A percentile compares a stretch with the other conserved stretches of the same genome.
phyloP scores from a whole-genome alignment of 345 rosid genomes.

The Populus pruinosa region DNA sequence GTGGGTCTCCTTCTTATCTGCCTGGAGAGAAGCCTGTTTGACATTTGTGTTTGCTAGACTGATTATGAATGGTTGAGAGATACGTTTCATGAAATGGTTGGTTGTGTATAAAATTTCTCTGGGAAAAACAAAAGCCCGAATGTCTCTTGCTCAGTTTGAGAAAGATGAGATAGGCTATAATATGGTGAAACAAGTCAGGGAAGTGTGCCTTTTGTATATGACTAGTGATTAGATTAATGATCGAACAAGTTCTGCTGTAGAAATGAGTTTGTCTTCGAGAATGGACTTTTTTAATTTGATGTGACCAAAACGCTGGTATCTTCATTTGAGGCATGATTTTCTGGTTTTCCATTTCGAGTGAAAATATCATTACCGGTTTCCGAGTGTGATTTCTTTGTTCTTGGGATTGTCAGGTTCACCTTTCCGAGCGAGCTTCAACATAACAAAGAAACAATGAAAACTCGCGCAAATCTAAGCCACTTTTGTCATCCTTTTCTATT shows the following conservation, averaged over 20 bases:
- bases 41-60: slow-evolving; percentile 18
- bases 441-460: not conserved
- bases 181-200: slow-evolving; percentile 15
- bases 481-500: not conserved
- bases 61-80: slow-evolving; percentile 32
- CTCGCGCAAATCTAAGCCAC: not conserved
- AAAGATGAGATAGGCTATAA: slow-evolving; percentile 9
- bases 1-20: slow-evolving; percentile 76
- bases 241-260: slow-evolving; percentile 12
- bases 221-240: slow-evolving; percentile 16
- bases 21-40: slow-evolving; percentile 69
- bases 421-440: no score
- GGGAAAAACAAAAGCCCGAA: slow-evolving; percentile 12
- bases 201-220: slow-evolving; percentile 21
- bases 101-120: slow-evolving; percentile 28
- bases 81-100: slow-evolving; percentile 1
- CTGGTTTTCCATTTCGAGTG: no score
- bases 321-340: no score
- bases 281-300: no score
- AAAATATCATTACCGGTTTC: no score
- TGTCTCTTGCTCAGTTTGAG: slow-evolving; percentile 15
- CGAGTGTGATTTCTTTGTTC: no score
- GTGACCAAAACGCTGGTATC: no score
- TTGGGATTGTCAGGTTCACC: no score
- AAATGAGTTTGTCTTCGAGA: slow-evolving; percentile 7